These are phyloP conservation scores for Epichloe sp. DNA, from an alignment of 2,329 filamentous ascomycete genomes.

Conservation along the genomic window DNA sequence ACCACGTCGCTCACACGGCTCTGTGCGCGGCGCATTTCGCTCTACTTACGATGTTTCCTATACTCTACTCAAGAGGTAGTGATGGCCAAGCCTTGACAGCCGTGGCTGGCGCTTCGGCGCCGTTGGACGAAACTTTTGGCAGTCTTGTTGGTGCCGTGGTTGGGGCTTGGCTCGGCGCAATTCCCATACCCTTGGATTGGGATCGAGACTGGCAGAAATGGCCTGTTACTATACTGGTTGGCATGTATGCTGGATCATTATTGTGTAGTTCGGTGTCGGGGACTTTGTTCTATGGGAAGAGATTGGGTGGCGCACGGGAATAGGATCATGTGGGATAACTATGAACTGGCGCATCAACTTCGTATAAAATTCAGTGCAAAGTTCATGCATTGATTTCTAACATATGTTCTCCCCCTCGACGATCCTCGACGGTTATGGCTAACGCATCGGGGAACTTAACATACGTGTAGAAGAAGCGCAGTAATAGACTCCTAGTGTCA, in stretches of 20 bases:
- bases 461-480: no score
- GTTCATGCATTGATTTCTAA: no score
- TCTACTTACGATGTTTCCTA: conserved; percentile 61
- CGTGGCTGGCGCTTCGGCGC: conserved; percentile 52
- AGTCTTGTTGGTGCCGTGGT: conserved; percentile 63
- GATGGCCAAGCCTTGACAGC: conserved; percentile 58
- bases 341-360: background rate
- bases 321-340: conserved; percentile 17
- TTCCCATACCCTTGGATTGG: conserved; percentile 95
- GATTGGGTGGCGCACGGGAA: conserved; percentile 16
- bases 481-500: no score
- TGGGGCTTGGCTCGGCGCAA: conserved; percentile 84
- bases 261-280: conserved; percentile 54
- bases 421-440: no score
- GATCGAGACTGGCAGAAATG: conserved; percentile 99
- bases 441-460: no score
- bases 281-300: conserved; percentile 32
- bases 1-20: conserved; percentile 64
- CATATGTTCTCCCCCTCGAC: no score
- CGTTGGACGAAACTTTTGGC: conserved; percentile 76
- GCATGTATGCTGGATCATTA: conserved; percentile 66
- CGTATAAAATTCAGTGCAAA: background rate
- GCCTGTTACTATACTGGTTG: conserved; percentile 82
- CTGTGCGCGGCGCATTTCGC: conserved; percentile 74
- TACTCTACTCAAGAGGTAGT: conserved; percentile 78